Conservation (phyloP, 768 basidiomycete genomes). For the Boletus pseudopeckii region DNA sequence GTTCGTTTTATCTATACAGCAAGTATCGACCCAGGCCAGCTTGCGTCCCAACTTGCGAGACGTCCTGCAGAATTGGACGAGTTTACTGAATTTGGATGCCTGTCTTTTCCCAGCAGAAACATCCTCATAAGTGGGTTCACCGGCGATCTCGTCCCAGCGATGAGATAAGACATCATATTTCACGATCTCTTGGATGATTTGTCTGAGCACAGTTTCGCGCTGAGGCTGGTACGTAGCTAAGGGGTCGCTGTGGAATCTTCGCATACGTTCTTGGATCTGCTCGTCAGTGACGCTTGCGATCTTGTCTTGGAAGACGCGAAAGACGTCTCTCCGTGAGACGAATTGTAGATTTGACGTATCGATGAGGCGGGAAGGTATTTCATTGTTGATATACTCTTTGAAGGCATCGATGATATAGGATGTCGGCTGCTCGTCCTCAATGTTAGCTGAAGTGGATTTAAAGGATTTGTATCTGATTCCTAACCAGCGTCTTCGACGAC, state of each 20-base stretch:
- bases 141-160: constrained; percentile 2
- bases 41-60: not conserved
- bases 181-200: constrained; percentile 13
- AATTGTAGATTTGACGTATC: constrained; percentile 6
- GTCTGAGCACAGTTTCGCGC: not conserved
- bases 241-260: not conserved
- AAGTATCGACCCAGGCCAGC: constrained; percentile 17
- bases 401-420: constrained; percentile 1
- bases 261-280: not conserved
- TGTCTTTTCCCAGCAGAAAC: not conserved
- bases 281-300: constrained; percentile 3
- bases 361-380: constrained; percentile 8
- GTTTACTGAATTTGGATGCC: not conserved
- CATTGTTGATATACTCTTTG: constrained; percentile 11
- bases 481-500: not conserved
- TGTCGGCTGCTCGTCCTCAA: not conserved
- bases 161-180: constrained; percentile 16
- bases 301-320: constrained; percentile 4
- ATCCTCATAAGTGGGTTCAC: constrained; percentile 12
- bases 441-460: not conserved
- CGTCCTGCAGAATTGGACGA: constrained; percentile 6
- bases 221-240: not conserved
- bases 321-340: constrained; percentile 3
- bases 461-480: not conserved
- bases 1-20: constrained; percentile 20